Conservation (phyloP, 352 stramenopile genomes). For the Blastocystis sp. region DNA sequence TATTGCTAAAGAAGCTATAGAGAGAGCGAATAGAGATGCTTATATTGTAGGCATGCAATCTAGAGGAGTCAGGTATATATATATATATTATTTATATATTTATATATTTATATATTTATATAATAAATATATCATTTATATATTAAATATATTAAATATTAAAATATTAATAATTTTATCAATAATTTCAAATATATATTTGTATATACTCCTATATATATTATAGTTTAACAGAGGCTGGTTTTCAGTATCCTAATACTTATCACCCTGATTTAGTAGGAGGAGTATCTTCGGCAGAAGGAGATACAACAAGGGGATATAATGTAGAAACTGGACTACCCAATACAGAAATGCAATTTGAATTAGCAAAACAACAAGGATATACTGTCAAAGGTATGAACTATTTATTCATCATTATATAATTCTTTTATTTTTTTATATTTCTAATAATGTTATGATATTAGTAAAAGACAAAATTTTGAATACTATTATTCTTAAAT, state of each 20-base stretch:
- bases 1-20: slow-evolving; percentile 61
- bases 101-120: too few relatives aligned
- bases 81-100: not conserved
- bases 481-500: too few relatives aligned
- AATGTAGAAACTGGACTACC: slow-evolving; percentile 15
- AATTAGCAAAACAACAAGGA: slow-evolving; percentile 4
- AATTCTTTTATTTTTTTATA: too few relatives aligned
- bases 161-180: too few relatives aligned
- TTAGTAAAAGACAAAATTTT: too few relatives aligned
- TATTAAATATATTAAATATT: too few relatives aligned
- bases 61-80: slow-evolving; percentile 44
- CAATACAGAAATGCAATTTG: slow-evolving; percentile 17
- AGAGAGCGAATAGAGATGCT: slow-evolving; percentile 63
- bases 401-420: too few relatives aligned
- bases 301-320: slow-evolving; percentile 4
- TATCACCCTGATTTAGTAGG: slow-evolving; percentile 30
- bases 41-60: slow-evolving; percentile 60
- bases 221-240: slow-evolving; percentile 12
- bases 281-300: too few relatives aligned
- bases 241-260: slow-evolving; percentile 26
- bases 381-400: slow-evolving; percentile 18
- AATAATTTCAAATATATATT: too few relatives aligned
- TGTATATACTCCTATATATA: too few relatives aligned
- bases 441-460: too few relatives aligned
- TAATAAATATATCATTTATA: too few relatives aligned